These are phyloP conservation scores for Sporothrix luriei DNA, from an alignment of 2,329 filamentous ascomycete genomes.

Conservation along the genomic window DNA sequence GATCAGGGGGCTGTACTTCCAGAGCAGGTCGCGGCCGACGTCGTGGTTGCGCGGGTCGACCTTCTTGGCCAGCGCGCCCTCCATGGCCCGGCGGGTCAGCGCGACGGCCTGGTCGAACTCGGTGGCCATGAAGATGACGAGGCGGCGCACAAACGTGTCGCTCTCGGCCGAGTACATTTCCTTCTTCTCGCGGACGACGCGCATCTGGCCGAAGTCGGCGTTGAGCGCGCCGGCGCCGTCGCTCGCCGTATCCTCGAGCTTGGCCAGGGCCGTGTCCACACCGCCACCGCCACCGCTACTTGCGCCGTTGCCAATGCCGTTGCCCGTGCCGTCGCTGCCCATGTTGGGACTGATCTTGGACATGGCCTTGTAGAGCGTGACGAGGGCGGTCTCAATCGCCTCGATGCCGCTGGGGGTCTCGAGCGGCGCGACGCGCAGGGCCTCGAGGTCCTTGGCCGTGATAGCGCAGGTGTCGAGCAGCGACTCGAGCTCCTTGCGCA, in stretches of 20 bases:
- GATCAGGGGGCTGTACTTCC: conserved; percentile 85
- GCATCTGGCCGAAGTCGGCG: conserved; percentile 83
- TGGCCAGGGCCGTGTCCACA: conserved; percentile 38
- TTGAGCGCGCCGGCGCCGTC: conserved; percentile 54
- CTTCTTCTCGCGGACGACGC: conserved; percentile 91
- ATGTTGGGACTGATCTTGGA: conserved; percentile 86
- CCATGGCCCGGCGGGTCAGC: conserved; percentile 67
- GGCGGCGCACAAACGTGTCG: conserved; percentile 71
- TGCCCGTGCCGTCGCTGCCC: conserved; percentile 47
- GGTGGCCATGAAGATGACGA: conserved; percentile 78
- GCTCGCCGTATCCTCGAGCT: conserved; percentile 49
- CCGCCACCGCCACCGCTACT: conserved; percentile 49
- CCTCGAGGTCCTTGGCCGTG: conserved; percentile 71
- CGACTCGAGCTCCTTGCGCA: conserved; percentile 85
- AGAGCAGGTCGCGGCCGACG: conserved; percentile 70
- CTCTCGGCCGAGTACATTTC: conserved; percentile 82
- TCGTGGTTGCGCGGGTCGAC: conserved; percentile 73
- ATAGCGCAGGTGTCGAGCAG: conserved; percentile 92
- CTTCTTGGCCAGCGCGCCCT: conserved; percentile 64
- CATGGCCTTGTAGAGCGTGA: conserved; percentile 89
- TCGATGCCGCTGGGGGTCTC: conserved; percentile 70
- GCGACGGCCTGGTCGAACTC: conserved; percentile 77
- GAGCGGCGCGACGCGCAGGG: conserved; percentile 72
- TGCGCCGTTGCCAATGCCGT: conserved; percentile 39
- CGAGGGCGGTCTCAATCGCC: conserved; percentile 74